These are phyloP conservation scores for Coemansia sp. DNA, from an alignment of 192 early-diverging fungal species.

Conservation along the genomic window DNA sequence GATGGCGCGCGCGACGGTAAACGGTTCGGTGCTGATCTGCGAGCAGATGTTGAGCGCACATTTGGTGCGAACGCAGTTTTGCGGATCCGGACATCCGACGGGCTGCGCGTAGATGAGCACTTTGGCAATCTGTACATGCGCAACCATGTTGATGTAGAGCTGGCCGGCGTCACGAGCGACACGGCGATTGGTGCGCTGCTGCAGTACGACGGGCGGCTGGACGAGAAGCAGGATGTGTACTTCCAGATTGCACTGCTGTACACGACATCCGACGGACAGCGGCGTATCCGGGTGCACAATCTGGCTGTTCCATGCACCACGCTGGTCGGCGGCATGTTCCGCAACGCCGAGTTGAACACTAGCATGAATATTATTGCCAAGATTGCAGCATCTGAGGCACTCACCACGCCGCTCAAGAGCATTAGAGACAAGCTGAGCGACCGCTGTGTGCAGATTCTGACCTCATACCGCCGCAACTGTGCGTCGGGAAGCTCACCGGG, in stretches of 20 bases:
- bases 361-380: conserved; percentile 85
- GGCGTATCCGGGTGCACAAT: conserved; percentile 92
- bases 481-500: conserved; percentile 85
- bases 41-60: conserved; percentile 66
- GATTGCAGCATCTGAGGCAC: conserved; percentile 71
- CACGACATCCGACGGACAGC: conserved; percentile 84
- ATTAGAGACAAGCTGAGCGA: conserved; percentile 84
- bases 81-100: conserved; percentile 88
- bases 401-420: conserved; percentile 66
- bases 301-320: conserved; percentile 73
- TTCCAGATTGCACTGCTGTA: conserved; percentile 96
- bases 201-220: conserved; percentile 87
- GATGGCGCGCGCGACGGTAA: conserved; percentile 68
- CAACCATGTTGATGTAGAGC: conserved; percentile 88
- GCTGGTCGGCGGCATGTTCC: conserved; percentile 80
- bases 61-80: conserved; percentile 87
- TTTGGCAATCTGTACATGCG: conserved; percentile 94
- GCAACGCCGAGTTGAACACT: conserved; percentile 88
- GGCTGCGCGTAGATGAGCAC: conserved; percentile 81
- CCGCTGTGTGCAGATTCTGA: conserved; percentile 83
- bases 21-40: conserved; percentile 74
- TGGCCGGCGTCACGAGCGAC: conserved; percentile 84
- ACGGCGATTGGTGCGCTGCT: conserved; percentile 80
- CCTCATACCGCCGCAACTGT: conserved; percentile 89
- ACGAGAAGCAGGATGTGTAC: conserved; percentile 75